Percentiles rank a stretch among this genome's conserved stretches.
These are phyloP conservation scores for Cynanchum wilfordii DNA, from an alignment of 257 asterid species.

Conservation along the genomic window DNA sequence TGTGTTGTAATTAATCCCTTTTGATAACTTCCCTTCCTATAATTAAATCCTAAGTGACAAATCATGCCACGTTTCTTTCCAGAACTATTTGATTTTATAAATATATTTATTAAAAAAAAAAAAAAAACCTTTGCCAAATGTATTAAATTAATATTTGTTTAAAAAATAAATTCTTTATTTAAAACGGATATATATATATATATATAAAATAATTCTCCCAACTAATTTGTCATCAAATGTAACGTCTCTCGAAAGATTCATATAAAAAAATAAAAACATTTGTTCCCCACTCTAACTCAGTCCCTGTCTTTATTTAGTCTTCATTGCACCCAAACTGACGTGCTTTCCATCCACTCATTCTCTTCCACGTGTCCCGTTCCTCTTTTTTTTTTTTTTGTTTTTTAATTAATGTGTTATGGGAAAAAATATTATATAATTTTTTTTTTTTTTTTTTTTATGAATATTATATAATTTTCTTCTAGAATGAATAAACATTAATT, in stretches of 20 bases:
- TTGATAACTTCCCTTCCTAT: no score
- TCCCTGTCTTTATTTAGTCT: background rate
- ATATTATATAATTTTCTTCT: no score
- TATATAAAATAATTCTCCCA: background rate
- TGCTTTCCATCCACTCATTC: background rate
- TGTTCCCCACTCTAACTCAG: background rate
- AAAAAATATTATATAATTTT: no score
- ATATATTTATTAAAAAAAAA: background rate
- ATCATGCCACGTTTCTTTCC: background rate
- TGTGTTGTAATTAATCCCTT: no score
- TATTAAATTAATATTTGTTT: background rate
- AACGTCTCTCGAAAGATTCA: slow-evolving; percentile 30
- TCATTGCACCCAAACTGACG: background rate
- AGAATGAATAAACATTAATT: no score
- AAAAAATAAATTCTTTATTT: background rate
- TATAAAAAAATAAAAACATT: background rate
- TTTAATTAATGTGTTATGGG: no score
- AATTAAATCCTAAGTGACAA: background rate
- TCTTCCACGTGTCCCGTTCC: background rate
- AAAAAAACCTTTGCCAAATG: background rate
- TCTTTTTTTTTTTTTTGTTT: background rate
- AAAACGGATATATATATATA: slow-evolving; percentile 3
- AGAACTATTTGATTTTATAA: background rate
- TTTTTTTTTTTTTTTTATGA: no score
- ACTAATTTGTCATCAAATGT: slow-evolving; percentile 19